A percentile compares a stretch with the other conserved stretches of the same genome.
Evolutionary conservation across 345 rosid genomes (phyloP).

Genomic region (Brassica napus): Da-Ae NC_063441.1:10883501-10884000

Average conservation of each 20-base stretch:
- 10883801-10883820: constrained; percentile 5
- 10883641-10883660: not conserved
- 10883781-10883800: not conserved
- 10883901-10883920: not conserved
- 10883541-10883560: constrained; percentile 95
- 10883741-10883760: constrained; percentile 19
- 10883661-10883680: constrained; percentile 5
- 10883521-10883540: constrained; percentile 97
- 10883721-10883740: constrained; percentile 4
- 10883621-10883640: constrained; percentile 12
- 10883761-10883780: not conserved
- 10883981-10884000: constrained; percentile 95
- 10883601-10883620: constrained; percentile 54
- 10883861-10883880: constrained; percentile 9
- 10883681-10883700: constrained; percentile 1
- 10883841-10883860: constrained; percentile 2
- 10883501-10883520: constrained; percentile 97
- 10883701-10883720: not conserved
- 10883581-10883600: constrained; percentile 96
- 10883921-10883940: not conserved
- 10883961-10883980: constrained; percentile 87
- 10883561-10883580: constrained; percentile 96
- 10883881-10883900: not conserved
- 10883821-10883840: not conserved
- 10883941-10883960: not conserved